Evolutionary conservation across 352 stramenopile species (phyloP).

Genomic region (Albugo candida): DNA sequence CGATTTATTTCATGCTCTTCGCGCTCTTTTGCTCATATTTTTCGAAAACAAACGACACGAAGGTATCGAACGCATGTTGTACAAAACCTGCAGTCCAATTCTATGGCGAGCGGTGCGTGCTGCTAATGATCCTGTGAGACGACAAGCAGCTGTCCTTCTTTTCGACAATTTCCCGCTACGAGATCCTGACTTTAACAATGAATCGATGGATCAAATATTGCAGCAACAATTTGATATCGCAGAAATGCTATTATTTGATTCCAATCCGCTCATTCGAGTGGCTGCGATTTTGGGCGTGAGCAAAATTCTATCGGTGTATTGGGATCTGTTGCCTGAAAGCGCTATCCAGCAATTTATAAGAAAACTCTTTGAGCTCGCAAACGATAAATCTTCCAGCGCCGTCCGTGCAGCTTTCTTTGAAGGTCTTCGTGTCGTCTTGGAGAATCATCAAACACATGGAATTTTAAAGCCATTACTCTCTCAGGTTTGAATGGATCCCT

Average conservation of each 20-base stretch:
- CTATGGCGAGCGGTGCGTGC: slow-evolving; percentile 70
- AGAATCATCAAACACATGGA: slow-evolving; percentile 72
- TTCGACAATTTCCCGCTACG: slow-evolving; percentile 75
- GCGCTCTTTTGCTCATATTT: slow-evolving; percentile 58
- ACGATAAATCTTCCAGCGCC: slow-evolving; percentile 47
- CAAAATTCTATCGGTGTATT: slow-evolving; percentile 71
- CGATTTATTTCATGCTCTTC: slow-evolving; percentile 41
- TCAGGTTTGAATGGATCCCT: slow-evolving; percentile 23
- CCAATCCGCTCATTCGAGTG: slow-evolving; percentile 50
- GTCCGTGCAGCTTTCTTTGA: slow-evolving; percentile 73
- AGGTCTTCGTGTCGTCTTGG: slow-evolving; percentile 66
- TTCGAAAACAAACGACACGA: slow-evolving; percentile 71
- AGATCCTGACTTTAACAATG: slow-evolving; percentile 56
- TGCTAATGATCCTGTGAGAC: slow-evolving; percentile 61
- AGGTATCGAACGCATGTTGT: slow-evolving; percentile 72
- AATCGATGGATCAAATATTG: slow-evolving; percentile 42
- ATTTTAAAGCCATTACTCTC: slow-evolving; percentile 69
- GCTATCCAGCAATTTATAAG: slow-evolving; percentile 70
- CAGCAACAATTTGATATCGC: slow-evolving; percentile 77
- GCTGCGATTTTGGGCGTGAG: slow-evolving; percentile 61
- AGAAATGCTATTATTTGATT: slow-evolving; percentile 49
- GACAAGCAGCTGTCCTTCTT: slow-evolving; percentile 57
- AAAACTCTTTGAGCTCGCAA: slow-evolving; percentile 63
- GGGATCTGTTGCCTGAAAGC: slow-evolving; percentile 59
- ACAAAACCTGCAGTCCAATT: slow-evolving; percentile 63